Base-by-base conservation (phyloP, 2,329 filamentous ascomycete genomes). In the Fusarium poae region DNA sequence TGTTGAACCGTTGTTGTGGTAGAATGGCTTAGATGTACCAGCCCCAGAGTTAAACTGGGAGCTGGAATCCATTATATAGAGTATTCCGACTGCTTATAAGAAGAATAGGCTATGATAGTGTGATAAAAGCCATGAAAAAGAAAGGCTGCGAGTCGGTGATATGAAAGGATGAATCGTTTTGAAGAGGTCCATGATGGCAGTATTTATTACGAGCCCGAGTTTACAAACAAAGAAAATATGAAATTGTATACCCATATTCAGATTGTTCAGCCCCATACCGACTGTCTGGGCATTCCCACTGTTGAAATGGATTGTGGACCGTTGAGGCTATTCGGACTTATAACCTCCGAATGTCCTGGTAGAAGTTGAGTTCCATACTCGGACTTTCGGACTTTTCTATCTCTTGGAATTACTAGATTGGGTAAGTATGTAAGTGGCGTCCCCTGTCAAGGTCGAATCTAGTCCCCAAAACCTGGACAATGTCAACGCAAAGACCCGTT, bases 271-370 rank as follows among this genome's bases (percentile, higher is more conserved):
- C 27, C 61, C 57, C 62, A 63, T 62, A 43, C 29, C 42, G 44
- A 37, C 20, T 45, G 44, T 23, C 39, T 39, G 13, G 29, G 32
- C 39, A 42, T 66, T 60, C 8, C 49, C 32, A 46, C 45, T 54
- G 46, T 50, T 32, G 12, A 45, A 20, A 29, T 45, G 27, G 39
- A 35, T 54, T 34, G 68, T 68, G 68, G 66, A 74, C 59, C 48
- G 16, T 40, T 62, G 67, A 73, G 51, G 67, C 39, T 43, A 62
- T 72, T 73, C 71, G 71, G 71, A 71, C 42, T 52, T 27, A 62
- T 23, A 70, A 44, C 42, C 35, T 30, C 71, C 71, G 71, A 71
- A 39, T 10, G 3, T 59, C 67, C 69, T 39, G 23, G 45, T 27
- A 35, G 35, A 23, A 5, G 25, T 6, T 7, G 32, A 21, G 30